These are phyloP conservation scores for Sideroxylon spinosum DNA, from an alignment of 179 eudicot species.

Conservation along the genomic window DNA sequence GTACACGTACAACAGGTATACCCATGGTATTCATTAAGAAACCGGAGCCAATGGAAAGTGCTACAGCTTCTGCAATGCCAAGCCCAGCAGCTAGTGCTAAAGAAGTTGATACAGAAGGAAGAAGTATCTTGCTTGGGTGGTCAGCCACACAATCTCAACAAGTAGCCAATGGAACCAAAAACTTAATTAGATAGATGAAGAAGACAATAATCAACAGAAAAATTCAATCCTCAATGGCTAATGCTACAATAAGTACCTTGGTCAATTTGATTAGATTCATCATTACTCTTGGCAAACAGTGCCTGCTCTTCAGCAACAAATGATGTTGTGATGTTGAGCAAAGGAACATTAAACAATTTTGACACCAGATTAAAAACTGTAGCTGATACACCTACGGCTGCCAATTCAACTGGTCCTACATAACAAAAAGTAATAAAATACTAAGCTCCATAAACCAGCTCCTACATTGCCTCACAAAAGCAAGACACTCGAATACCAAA, in stretches of 20 bases:
- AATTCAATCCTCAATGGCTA: neutral
- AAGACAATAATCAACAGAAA: neutral
- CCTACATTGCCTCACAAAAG: neutral
- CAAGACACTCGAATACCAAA: neutral
- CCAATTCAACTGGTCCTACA: constrained; percentile 82
- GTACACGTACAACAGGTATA: constrained; percentile 43
- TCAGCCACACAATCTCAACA: neutral
- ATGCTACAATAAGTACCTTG: constrained; percentile 36
- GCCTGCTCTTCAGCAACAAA: constrained; percentile 96
- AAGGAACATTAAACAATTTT: constrained; percentile 83
- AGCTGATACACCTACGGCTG: constrained; percentile 87
- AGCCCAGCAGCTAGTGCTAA: constrained; percentile 55
- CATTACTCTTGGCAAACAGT: constrained; percentile 22
- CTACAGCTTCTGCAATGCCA: constrained; percentile 61
- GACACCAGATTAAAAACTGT: constrained; percentile 84
- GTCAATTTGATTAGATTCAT: constrained; percentile 24
- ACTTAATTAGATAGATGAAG: neutral
- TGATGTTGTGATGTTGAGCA: constrained; percentile 91
- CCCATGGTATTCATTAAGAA: constrained; percentile 65
- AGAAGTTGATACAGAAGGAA: constrained; percentile 75
- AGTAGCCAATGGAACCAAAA: neutral
- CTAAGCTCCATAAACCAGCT: neutral
- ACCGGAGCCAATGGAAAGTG: constrained; percentile 59
- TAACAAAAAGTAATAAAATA: constrained; percentile 6
- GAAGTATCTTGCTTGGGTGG: constrained; percentile 31